phyloP scores from a whole-genome alignment of 495 filamentous ascomycete species.

The Neurospora sp. region DNA sequence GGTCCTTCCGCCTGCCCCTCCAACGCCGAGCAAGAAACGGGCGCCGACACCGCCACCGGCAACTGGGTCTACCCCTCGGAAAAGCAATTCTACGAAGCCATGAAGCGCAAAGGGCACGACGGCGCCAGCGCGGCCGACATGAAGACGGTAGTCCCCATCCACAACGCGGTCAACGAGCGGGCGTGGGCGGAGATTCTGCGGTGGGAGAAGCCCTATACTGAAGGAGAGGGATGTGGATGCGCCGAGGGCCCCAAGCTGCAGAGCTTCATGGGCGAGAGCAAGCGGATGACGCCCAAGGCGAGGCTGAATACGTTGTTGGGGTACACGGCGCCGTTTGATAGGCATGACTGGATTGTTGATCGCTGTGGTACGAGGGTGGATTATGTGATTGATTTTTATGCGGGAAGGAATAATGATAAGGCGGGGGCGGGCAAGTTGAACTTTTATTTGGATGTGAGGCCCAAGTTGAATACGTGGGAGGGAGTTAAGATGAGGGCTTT shows the following conservation, averaged over 20 bases:
- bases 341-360: slow-evolving; percentile 96
- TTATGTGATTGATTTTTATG: slow-evolving; percentile 97
- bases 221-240: slow-evolving; percentile 37
- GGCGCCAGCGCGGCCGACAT: slow-evolving; percentile 56
- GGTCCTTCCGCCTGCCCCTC: slow-evolving; percentile 42
- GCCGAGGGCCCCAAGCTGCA: slow-evolving; percentile 66
- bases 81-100: slow-evolving; percentile 88
- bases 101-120: slow-evolving; percentile 68
- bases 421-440: slow-evolving; percentile 56
- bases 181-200: slow-evolving; percentile 74
- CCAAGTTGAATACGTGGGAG: slow-evolving; percentile 87
- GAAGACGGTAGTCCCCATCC: slow-evolving; percentile 86
- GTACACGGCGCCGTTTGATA: slow-evolving; percentile 85
- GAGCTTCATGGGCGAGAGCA: slow-evolving; percentile 70
- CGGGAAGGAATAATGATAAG: slow-evolving; percentile 50
- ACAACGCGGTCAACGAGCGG: slow-evolving; percentile 92
- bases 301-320: slow-evolving; percentile 72
- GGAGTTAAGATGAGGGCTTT: slow-evolving; percentile 74
- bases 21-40: slow-evolving; percentile 65
- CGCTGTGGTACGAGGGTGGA: slow-evolving; percentile 82
- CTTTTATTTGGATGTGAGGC: slow-evolving; percentile 91
- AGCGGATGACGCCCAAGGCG: slow-evolving; percentile 69
- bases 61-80: slow-evolving; percentile 98
- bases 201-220: slow-evolving; percentile 63
- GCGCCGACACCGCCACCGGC: slow-evolving; percentile 51